A percentile compares a stretch with the other conserved stretches of the same genome.
Conservation (phyloP, 768 basidiomycete genomes). For the Rhizopogon sp. region DNA sequence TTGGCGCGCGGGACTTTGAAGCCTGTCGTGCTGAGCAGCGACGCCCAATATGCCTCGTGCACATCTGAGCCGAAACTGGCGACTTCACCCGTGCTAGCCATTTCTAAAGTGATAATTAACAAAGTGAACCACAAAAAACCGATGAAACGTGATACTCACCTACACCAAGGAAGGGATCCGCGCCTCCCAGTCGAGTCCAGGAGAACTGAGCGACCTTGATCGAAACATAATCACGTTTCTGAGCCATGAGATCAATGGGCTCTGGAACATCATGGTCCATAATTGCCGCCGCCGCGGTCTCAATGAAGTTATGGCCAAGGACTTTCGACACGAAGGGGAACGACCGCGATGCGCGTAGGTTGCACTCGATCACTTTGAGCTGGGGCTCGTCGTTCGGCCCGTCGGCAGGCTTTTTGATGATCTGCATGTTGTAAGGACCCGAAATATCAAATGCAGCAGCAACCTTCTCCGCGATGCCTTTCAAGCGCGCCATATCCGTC, state of each 20-base stretch:
- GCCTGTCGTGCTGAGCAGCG: conserved; percentile 91
- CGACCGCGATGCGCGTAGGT: conserved; percentile 93
- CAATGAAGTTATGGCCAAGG: conserved; percentile 94
- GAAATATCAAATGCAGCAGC: conserved; percentile 94
- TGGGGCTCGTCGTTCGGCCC: conserved; percentile 50
- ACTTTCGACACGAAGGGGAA: conserved; percentile 99
- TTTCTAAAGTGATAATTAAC: conserved; percentile 50
- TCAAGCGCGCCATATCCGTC: conserved; percentile 79
- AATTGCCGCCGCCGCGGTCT: conserved; percentile 87
- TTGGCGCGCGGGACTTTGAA: conserved; percentile 85
- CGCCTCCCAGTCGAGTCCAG: conserved; percentile 94
- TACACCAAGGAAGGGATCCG: conserved; percentile 95
- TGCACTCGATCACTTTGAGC: conserved; percentile 98
- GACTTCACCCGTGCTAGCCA: conserved; percentile 98
- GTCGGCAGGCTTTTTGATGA: conserved; percentile 76
- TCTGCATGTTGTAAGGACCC: conserved; percentile 99
- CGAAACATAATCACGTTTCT: conserved; percentile 84
- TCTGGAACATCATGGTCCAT: conserved; percentile 82
- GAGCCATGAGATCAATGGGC: conserved; percentile 87
- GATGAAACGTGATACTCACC: conserved; percentile 45
- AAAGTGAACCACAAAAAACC: not conserved
- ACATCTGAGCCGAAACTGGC: conserved; percentile 93
- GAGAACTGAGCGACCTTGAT: conserved; percentile 99
- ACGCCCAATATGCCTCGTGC: conserved; percentile 94
- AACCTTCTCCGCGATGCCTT: conserved; percentile 92